These are phyloP conservation scores for Microcos paniculata DNA, from an alignment of 345 rosid species.

Conservation along the genomic window DNA sequence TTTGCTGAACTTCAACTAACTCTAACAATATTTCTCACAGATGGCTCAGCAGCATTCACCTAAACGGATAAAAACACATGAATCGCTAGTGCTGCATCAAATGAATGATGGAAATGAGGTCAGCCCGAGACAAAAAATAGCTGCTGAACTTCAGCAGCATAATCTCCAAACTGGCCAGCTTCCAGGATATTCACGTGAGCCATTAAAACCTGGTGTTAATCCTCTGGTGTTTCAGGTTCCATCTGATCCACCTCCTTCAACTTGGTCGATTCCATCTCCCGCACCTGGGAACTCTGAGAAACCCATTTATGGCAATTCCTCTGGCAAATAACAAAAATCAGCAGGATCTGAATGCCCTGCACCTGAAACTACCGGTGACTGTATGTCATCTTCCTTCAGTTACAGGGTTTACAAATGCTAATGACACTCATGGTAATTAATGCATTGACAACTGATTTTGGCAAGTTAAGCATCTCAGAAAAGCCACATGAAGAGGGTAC, in stretches of 20 bases:
- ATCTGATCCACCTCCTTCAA: slow-evolving; percentile 80
- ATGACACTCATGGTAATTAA: slow-evolving; percentile 51
- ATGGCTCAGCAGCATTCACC: too few relatives aligned
- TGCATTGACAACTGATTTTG: slow-evolving; percentile 47
- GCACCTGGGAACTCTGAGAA: slow-evolving; percentile 80
- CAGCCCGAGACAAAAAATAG: slow-evolving; percentile 67
- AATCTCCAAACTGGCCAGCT: slow-evolving; percentile 60
- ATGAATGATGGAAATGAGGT: slow-evolving; percentile 68
- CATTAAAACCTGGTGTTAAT: slow-evolving; percentile 57
- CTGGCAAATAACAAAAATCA: slow-evolving; percentile 59
- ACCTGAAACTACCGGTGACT: slow-evolving; percentile 75
- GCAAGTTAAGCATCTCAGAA: slow-evolving; percentile 58
- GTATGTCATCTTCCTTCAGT: slow-evolving; percentile 76
- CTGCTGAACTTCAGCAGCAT: slow-evolving; percentile 64
- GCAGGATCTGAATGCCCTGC: slow-evolving; percentile 71
- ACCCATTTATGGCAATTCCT: slow-evolving; percentile 54
- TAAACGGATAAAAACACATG: too few relatives aligned
- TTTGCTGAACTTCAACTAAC: too few relatives aligned
- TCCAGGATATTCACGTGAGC: slow-evolving; percentile 58
- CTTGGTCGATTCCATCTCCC: slow-evolving; percentile 79
- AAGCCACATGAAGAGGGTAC: slow-evolving; percentile 87
- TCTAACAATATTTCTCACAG: too few relatives aligned
- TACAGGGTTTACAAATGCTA: slow-evolving; percentile 66
- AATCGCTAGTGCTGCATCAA: too few relatives aligned
- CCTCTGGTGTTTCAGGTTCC: slow-evolving; percentile 69